phyloP scores from a whole-genome alignment of 768 basidiomycete genomes.

The Mycena amicta region DNA sequence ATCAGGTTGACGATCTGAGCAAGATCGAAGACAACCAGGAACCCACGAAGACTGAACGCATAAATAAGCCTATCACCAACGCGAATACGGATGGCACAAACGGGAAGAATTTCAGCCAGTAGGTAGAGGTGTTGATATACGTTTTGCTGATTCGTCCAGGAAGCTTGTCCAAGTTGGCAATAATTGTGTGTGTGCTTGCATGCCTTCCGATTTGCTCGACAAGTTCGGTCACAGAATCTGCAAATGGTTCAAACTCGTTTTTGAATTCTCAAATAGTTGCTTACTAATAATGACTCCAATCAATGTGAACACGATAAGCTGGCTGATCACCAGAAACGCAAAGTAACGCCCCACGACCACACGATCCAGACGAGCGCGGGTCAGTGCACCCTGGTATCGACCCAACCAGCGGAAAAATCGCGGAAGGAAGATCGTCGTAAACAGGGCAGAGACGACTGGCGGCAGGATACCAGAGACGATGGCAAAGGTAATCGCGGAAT shows the following conservation, averaged over 20 bases:
- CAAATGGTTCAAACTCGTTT: neutral
- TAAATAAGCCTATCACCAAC: neutral
- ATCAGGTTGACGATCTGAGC: conserved; percentile 74
- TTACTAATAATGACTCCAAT: conserved; percentile 75
- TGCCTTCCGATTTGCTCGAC: conserved; percentile 30
- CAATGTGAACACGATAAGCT: conserved; percentile 81
- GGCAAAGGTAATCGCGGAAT: conserved; percentile 64
- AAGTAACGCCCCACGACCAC: conserved; percentile 83
- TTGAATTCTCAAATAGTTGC: conserved; percentile 25
- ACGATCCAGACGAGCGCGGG: conserved; percentile 68
- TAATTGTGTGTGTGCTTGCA: conserved; percentile 28
- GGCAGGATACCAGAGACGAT: conserved; percentile 84
- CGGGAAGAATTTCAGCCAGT: conserved; percentile 85
- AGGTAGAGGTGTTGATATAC: conserved; percentile 79
- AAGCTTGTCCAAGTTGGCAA: conserved; percentile 42
- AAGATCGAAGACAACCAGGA: conserved; percentile 80
- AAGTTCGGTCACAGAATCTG: conserved; percentile 36
- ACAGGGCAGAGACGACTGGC: conserved; percentile 71
- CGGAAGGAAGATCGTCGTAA: conserved; percentile 76
- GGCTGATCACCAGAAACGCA: conserved; percentile 82
- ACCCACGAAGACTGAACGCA: conserved; percentile 66
- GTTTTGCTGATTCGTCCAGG: conserved; percentile 67
- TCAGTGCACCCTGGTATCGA: conserved; percentile 53
- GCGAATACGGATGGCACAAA: conserved; percentile 40
- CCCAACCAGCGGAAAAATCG: conserved; percentile 78